A percentile compares a stretch with the other conserved stretches of the same genome.
Evolutionary conservation across 495 filamentous ascomycete species (phyloP).

Genomic region (Podospora australis): DNA sequence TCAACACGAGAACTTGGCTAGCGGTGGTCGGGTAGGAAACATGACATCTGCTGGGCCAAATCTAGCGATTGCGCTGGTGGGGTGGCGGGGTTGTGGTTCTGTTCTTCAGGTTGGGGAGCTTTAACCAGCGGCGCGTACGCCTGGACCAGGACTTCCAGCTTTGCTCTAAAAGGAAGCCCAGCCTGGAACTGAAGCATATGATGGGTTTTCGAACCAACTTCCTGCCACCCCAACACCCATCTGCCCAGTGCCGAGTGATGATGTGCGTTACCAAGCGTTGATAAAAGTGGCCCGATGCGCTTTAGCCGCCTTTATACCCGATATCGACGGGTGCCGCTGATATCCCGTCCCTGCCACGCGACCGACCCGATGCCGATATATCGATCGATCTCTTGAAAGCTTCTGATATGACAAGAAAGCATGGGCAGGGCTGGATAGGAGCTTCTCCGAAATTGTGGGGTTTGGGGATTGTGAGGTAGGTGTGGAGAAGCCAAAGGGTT

Average conservation of each 20-base stretch:
- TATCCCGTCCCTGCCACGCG: background rate
- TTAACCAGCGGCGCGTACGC: slow-evolving; percentile 1
- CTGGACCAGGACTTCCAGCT: too few species aligned
- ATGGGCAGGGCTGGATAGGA: too few species aligned
- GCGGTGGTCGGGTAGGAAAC: slow-evolving; percentile 10
- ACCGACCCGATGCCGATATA: background rate
- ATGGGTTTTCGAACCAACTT: too few species aligned
- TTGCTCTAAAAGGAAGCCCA: too few species aligned
- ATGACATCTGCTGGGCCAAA: slow-evolving; percentile 21
- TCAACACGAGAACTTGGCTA: slow-evolving; percentile 9
- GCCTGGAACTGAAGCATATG: too few species aligned
- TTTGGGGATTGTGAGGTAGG: too few species aligned
- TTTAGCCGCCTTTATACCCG: slow-evolving; percentile 3
- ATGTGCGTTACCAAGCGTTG: slow-evolving; percentile 9
- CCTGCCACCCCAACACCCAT: too few species aligned
- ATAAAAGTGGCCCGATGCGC: background rate
- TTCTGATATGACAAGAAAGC: background rate
- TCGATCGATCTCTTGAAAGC: background rate
- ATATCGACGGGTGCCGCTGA: background rate
- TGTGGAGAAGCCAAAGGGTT: too few species aligned
- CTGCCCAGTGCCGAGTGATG: too few species aligned
- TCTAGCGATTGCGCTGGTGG: slow-evolving; percentile 17
- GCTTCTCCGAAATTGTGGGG: too few species aligned
- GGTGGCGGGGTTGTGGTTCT: slow-evolving; percentile 23
- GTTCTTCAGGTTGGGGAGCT: slow-evolving; percentile 7